phyloP scores from a whole-genome alignment of 768 basidiomycete species.

The Kwoniella dejecticola region DNA sequence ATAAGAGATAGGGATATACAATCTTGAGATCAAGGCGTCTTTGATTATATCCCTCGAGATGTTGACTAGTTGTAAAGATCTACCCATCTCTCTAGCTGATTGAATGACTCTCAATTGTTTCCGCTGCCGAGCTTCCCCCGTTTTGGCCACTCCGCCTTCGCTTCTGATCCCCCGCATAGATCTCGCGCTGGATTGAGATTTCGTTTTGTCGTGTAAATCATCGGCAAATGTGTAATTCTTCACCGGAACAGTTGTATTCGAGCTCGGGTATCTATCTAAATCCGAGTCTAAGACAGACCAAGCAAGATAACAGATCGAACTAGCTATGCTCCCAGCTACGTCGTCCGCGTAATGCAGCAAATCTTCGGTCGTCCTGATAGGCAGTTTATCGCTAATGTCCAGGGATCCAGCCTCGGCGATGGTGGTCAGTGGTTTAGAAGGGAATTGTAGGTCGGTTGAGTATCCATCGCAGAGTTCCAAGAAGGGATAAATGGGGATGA shows the following conservation, averaged over 20 bases:
- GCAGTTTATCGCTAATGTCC: slow-evolving; percentile 25
- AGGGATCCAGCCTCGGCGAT: background rate
- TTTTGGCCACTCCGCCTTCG: too few relatives aligned
- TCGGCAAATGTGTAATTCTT: slow-evolving; percentile 1
- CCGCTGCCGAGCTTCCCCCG: too few relatives aligned
- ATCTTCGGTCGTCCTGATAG: slow-evolving; percentile 52
- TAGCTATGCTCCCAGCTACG: slow-evolving; percentile 57
- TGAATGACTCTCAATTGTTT: slow-evolving; percentile 3
- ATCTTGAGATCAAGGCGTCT: slow-evolving; percentile 48
- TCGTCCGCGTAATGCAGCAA: slow-evolving; percentile 55
- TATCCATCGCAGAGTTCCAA: slow-evolving; percentile 52
- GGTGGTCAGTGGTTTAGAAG: slow-evolving; percentile 3
- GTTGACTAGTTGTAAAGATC: slow-evolving; percentile 57
- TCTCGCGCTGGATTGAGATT: too few relatives aligned
- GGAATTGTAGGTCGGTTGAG: slow-evolving; percentile 48
- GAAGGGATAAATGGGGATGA: slow-evolving; percentile 49
- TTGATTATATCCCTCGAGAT: slow-evolving; percentile 56
- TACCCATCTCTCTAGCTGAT: slow-evolving; percentile 54
- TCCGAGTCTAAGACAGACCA: slow-evolving; percentile 16
- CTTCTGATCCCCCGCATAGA: too few relatives aligned
- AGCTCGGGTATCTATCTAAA: background rate
- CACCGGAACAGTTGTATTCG: slow-evolving; percentile 23
- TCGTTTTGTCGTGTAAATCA: background rate
- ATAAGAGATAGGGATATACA: slow-evolving; percentile 53
- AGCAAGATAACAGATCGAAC: slow-evolving; percentile 55